phyloP scores from a whole-genome alignment of 306 rosid genomes.

The Cyclanthera cordifolia region DNA sequence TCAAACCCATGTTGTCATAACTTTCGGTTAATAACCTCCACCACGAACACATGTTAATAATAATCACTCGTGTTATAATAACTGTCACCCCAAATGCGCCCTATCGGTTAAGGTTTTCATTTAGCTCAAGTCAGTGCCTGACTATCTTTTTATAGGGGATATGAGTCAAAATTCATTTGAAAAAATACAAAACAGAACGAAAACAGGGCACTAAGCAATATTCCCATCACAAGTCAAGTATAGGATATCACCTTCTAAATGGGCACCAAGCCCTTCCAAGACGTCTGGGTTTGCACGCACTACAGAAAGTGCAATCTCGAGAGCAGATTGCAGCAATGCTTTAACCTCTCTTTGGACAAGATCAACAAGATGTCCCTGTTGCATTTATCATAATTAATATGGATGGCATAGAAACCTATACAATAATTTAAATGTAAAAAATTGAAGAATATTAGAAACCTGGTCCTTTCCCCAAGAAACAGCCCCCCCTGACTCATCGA shows the following conservation, averaged over 20 bases:
- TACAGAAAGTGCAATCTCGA: conserved; percentile 70
- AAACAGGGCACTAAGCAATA: background rate
- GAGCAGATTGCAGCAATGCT: conserved; percentile 73
- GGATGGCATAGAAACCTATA: conserved; percentile 7
- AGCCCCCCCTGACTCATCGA: conserved; percentile 75
- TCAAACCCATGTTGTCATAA: too few relatives aligned
- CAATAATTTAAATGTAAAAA: background rate
- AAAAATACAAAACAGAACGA: background rate
- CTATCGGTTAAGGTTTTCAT: background rate
- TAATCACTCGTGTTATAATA: too few relatives aligned
- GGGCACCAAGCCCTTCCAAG: conserved; percentile 90
- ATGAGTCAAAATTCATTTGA: background rate
- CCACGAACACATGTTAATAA: too few relatives aligned
- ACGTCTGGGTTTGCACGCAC: conserved; percentile 84
- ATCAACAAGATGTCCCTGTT: conserved; percentile 88
- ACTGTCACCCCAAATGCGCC: background rate
- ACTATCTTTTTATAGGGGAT: background rate
- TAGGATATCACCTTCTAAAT: conserved; percentile 57
- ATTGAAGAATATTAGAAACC: conserved; percentile 34
- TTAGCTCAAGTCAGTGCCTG: background rate
- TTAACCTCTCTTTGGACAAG: conserved; percentile 90
- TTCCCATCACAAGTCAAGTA: background rate
- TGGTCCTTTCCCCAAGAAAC: conserved; percentile 92
- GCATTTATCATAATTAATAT: conserved; percentile 29
- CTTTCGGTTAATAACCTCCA: too few relatives aligned